These are phyloP conservation scores for Cymodocea nodosa DNA, from an alignment of 116 monocot species.

Conservation along the genomic window DNA sequence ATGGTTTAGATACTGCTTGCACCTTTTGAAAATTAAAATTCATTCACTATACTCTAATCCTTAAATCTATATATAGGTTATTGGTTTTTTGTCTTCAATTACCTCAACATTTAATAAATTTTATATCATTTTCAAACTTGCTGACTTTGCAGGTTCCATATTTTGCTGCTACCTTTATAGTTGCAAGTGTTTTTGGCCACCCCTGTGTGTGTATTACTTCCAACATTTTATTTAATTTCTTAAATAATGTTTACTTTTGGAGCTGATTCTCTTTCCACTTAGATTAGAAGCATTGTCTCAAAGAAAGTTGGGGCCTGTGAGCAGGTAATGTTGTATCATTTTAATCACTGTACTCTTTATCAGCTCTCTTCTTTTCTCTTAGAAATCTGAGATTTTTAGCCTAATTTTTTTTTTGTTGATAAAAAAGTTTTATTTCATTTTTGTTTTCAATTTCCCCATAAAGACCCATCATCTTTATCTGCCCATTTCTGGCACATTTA, in stretches of 20 bases:
- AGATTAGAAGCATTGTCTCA: slow-evolving; percentile 88
- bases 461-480: no score
- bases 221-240: not conserved
- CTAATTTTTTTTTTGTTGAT: not conserved
- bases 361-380: not conserved
- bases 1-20: no score
- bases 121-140: not conserved
- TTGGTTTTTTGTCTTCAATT: not conserved
- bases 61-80: no score
- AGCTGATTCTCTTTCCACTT: slow-evolving; percentile 1
- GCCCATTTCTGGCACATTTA: no score
- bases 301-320: slow-evolving; percentile 54
- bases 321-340: slow-evolving; percentile 41
- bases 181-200: slow-evolving; percentile 43
- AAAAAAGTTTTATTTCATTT: not conserved
- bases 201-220: slow-evolving; percentile 70
- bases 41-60: no score
- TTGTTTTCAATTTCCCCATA: not conserved
- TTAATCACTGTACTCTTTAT: not conserved
- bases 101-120: not conserved
- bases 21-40: no score
- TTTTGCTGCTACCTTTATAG: slow-evolving; percentile 39
- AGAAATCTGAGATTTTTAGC: not conserved
- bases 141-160: slow-evolving; percentile 71
- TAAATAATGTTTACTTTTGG: not conserved